Evolutionary conservation across 768 basidiomycete species (phyloP).

Genomic region (Psilocybe cyanescens): DNA sequence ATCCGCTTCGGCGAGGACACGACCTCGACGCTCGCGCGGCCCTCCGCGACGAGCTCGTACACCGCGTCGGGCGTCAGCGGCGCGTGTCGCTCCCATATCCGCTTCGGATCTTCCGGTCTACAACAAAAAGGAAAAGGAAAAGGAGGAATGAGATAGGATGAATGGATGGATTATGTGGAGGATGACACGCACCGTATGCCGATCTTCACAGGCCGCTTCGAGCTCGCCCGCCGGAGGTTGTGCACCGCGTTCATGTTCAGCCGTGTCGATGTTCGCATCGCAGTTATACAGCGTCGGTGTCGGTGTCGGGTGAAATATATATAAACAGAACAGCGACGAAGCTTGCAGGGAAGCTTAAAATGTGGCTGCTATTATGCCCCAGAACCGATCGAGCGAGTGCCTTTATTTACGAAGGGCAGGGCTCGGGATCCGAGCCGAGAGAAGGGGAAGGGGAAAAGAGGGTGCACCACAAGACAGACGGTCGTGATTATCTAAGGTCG

Average conservation of each 20-base stretch:
- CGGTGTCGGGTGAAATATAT: too few species aligned
- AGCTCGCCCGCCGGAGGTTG: neutral
- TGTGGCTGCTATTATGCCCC: too few species aligned
- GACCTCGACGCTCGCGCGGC: conserved; percentile 69
- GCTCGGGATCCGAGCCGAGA: conserved; percentile 32
- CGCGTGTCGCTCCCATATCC: conserved; percentile 87
- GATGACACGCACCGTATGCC: conserved; percentile 16
- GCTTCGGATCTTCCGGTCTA: conserved; percentile 74
- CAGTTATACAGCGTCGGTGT: too few species aligned
- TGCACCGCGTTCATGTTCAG: neutral
- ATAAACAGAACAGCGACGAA: too few species aligned
- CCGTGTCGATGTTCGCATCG: neutral
- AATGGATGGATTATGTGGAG: too few species aligned
- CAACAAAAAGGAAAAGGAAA: neutral
- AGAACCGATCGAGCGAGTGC: neutral
- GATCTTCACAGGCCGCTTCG: conserved; percentile 8
- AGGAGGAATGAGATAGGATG: neutral
- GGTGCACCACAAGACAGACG: conserved; percentile 4
- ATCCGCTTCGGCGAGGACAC: conserved; percentile 80
- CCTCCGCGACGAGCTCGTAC: conserved; percentile 54
- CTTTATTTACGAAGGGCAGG: conserved; percentile 5
- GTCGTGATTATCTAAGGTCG: conserved; percentile 23
- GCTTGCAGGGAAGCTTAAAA: too few species aligned
- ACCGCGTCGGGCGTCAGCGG: conserved; percentile 84
- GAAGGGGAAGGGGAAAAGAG: neutral